These are phyloP conservation scores for Bathelium albidoporum DNA, from an alignment of 495 filamentous ascomycete species.

Conservation along the genomic window DNA sequence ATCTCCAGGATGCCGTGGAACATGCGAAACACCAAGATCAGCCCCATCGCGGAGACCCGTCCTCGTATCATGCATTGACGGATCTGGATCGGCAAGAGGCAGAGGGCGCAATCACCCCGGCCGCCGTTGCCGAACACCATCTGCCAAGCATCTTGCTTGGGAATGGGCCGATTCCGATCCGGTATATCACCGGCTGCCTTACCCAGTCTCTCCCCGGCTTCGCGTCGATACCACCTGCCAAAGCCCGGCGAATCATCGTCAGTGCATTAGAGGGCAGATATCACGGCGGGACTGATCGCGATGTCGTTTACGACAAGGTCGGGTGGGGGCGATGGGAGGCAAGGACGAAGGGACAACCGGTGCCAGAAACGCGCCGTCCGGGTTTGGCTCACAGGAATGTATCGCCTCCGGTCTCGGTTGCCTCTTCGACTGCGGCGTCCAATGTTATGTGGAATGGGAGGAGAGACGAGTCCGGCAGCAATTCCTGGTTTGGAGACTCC, in stretches of 20 bases:
- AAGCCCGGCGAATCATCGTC: slow-evolving; percentile 80
- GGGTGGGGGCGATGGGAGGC: slow-evolving; percentile 98
- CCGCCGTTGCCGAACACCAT: slow-evolving; percentile 81
- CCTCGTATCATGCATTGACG: background rate
- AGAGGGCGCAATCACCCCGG: slow-evolving; percentile 58
- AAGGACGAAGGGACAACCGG: slow-evolving; percentile 54
- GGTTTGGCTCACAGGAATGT: slow-evolving; percentile 11
- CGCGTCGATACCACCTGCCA: slow-evolving; percentile 78
- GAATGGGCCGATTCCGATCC: slow-evolving; percentile 86
- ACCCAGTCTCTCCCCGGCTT: slow-evolving; percentile 91
- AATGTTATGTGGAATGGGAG: slow-evolving; percentile 5
- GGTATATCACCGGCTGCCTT: slow-evolving; percentile 85
- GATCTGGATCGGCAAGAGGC: slow-evolving; percentile 2
- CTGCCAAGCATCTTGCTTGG: slow-evolving; percentile 81
- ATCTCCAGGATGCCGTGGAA: slow-evolving; percentile 60
- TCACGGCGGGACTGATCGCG: slow-evolving; percentile 54
- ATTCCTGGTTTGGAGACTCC: slow-evolving; percentile 17
- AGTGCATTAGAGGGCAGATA: slow-evolving; percentile 68
- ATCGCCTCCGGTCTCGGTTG: slow-evolving; percentile 38
- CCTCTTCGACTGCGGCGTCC: slow-evolving; percentile 33
- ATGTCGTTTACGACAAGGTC: slow-evolving; percentile 89
- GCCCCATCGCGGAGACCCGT: slow-evolving; percentile 17
- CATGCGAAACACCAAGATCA: slow-evolving; percentile 38
- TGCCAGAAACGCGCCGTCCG: slow-evolving; percentile 33
- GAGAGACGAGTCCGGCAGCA: background rate